Evolutionary conservation across 768 basidiomycete genomes (phyloP).

Genomic region (Boletus rubropictus): DNA sequence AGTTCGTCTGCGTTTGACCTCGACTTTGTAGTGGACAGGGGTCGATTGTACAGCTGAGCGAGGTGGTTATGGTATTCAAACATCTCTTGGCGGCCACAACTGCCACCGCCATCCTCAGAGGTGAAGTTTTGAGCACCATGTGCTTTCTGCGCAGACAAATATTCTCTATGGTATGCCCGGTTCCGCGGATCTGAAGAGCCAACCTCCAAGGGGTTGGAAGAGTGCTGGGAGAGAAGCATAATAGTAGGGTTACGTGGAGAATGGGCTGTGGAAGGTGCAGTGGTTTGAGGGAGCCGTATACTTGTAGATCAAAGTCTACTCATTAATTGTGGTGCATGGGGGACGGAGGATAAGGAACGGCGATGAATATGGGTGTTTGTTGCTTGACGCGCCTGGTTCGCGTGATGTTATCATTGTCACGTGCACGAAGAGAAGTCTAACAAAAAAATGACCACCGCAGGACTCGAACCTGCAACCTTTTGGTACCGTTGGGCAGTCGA

Average conservation of each 20-base stretch:
- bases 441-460: constrained; percentile 69
- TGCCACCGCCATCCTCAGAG: constrained; percentile 49
- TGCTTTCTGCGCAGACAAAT: constrained; percentile 32
- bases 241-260: constrained; percentile 3
- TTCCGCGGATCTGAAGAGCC: constrained; percentile 56
- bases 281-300: background rate
- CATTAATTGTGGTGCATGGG: background rate
- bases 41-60: constrained; percentile 35
- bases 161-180: constrained; percentile 38
- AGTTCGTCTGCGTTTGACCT: constrained; percentile 20
- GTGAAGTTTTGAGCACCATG: constrained; percentile 29
- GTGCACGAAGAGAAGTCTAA: constrained; percentile 10
- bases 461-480: constrained; percentile 97
- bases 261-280: background rate
- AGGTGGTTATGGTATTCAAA: constrained; percentile 49
- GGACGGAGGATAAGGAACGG: background rate
- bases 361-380: background rate
- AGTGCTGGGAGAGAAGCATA: constrained; percentile 56
- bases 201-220: constrained; percentile 69
- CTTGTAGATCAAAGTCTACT: background rate
- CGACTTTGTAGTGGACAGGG: constrained; percentile 18
- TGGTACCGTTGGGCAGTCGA: constrained; percentile 74
- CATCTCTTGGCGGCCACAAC: constrained; percentile 36
- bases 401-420: constrained; percentile 16
- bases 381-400: constrained; percentile 8